Evolutionary conservation across 169 alveolate genomes (phyloP), one percentile per base, ranked within the genome.

Genomic region (Plasmodium relictum): DNA sequence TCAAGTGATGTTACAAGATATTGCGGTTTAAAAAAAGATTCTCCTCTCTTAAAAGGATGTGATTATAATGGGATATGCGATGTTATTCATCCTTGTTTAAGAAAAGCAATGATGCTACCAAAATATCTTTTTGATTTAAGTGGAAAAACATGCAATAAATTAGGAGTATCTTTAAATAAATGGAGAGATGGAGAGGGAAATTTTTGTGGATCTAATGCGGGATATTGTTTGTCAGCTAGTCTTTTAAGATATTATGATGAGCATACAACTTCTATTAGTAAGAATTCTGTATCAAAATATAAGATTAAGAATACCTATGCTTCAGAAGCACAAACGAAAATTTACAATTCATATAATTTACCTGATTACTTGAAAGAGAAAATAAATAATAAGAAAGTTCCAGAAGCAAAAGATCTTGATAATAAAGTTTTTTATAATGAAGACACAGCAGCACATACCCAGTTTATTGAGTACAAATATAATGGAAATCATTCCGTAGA

Each of bases 401-500:
- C 14, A 12, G 91, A 83, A 31, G 37, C 8, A 44, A 83, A 68
- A 44, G 91, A 83, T 78, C 31, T 78, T 48, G 85, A 83, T 68
- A 83, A 83, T 54, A 83, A 68, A 45, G 62, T 68, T 20, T 83
- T 83, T 83, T 83, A 83, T 61, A 83, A 66, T 18, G 58, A 31
- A 68, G 20, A 68, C 8, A 39, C 62, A 68, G 83, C 85, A 66
- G 61, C 85, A 83, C 85, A 68, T 45, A 52, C 63, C 31, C 91
- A 83, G 9, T 83, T 83, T 48, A 83, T 83, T 83, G 91, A 83
- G 31, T 83, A 83, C 56, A 83, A 83, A 83, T 83, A 54, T 54
- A 83, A 83, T 83, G 91, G 91, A 54, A 68, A 83, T 83, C 91
- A 83, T 59, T 14, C 56, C 20, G 91, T 83, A 8, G 91, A 66